Evolutionary conservation across 2,329 filamentous ascomycete genomes (phyloP).

Genomic region (Sporothrix pallida): DNA sequence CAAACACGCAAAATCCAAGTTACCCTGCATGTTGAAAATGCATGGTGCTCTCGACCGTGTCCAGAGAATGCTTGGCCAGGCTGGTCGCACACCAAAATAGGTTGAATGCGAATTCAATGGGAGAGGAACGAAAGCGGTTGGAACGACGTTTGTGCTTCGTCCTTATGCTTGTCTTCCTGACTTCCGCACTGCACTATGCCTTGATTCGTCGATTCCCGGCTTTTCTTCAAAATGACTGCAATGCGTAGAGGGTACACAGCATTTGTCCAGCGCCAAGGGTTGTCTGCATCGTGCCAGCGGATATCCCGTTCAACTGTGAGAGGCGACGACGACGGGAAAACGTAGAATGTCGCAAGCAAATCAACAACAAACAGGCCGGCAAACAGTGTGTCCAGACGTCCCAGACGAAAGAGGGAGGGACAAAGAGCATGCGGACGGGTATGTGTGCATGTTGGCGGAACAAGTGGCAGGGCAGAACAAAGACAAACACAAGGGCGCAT

Average conservation of each 20-base stretch:
- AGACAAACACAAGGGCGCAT: not conserved
- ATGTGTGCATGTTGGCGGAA: not conserved
- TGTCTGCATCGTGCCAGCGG: not conserved
- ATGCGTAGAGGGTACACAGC: constrained; percentile 15
- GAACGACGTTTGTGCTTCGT: not conserved
- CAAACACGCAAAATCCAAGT: not conserved
- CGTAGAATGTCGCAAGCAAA: not conserved
- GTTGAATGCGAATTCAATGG: not conserved
- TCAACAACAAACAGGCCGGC: constrained; percentile 1
- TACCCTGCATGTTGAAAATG: constrained; percentile 25
- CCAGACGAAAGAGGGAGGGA: not conserved
- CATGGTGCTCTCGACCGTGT: constrained; percentile 1
- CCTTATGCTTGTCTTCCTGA: not conserved
- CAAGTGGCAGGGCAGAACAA: not conserved
- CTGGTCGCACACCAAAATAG: not conserved
- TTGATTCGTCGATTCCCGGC: constrained; percentile 2
- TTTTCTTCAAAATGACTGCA: not conserved
- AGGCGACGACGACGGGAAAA: not conserved
- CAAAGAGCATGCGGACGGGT: not conserved
- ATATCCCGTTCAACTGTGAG: not conserved
- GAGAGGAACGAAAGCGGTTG: not conserved
- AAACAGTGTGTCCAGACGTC: not conserved
- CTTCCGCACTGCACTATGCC: not conserved
- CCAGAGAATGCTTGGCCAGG: not conserved
- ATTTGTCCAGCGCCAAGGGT: constrained; percentile 9